phyloP scores from a whole-genome alignment of 2,329 filamentous ascomycete species.

The Trichoderma sp. region DNA sequence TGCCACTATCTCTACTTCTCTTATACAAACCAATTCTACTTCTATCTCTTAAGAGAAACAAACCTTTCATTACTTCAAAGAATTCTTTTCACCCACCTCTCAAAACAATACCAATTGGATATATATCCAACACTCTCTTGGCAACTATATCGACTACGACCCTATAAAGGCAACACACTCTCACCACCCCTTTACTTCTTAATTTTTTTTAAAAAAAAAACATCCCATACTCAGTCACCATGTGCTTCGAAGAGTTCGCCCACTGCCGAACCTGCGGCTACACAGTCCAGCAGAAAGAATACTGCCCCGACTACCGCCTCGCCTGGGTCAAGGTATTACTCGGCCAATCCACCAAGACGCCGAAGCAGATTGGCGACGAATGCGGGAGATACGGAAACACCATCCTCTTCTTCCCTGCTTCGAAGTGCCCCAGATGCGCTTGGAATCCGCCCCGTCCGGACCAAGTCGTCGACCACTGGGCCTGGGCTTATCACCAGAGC shows the following conservation, averaged over 20 bases:
- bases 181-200: not conserved
- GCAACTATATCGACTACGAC: too few species aligned
- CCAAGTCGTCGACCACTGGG: not conserved
- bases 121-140: not conserved
- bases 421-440: not conserved
- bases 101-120: not conserved
- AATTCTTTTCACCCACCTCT: not conserved
- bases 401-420: not conserved
- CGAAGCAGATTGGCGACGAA: not conserved
- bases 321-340: not conserved
- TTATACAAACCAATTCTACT: not conserved
- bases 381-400: not conserved
- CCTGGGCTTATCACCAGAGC: not conserved
- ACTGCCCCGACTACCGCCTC: not conserved
- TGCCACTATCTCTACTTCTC: not conserved
- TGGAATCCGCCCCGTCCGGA: not conserved
- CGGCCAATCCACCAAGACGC: not conserved
- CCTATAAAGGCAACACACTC: not conserved
- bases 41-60: not conserved
- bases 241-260: not conserved
- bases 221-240: not conserved
- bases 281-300: not conserved
- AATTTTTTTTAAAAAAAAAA: not conserved
- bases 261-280: not conserved
- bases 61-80: not conserved